phyloP scores from a whole-genome alignment of 2,329 filamentous ascomycete species.

The Phialophora verrucosa region DNA sequence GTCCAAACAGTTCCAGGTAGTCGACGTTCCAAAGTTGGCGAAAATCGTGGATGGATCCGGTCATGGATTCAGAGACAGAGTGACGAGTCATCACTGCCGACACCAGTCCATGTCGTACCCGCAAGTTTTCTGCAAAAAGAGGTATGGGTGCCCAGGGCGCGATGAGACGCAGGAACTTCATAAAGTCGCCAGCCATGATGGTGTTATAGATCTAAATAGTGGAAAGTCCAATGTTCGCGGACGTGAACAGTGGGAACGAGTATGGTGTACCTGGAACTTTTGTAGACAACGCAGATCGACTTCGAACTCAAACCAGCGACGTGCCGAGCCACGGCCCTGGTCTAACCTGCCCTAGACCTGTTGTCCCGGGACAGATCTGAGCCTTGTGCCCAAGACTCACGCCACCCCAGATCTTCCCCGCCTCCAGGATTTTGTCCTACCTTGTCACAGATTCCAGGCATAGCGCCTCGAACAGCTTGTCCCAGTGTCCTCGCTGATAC shows the following conservation, averaged over 20 bases:
- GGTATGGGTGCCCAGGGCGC: neutral
- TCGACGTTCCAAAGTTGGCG: neutral
- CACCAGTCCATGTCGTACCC: neutral
- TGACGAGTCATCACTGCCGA: neutral
- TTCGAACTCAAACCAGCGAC: no score
- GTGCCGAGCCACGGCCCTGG: no score
- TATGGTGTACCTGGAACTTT: no score
- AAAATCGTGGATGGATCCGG: neutral
- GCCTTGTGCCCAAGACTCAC: no score
- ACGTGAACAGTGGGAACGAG: neutral
- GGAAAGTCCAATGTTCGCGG: neutral
- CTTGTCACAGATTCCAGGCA: neutral
- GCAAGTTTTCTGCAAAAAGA: neutral
- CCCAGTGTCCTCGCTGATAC: neutral
- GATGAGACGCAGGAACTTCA: neutral
- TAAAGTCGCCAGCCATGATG: neutral
- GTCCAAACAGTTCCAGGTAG: neutral
- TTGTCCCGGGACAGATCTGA: no score
- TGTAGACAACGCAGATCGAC: neutral
- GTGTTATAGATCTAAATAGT: neutral
- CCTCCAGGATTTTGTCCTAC: slow-evolving; percentile 1
- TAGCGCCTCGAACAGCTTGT: no score
- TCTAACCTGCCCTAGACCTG: no score
- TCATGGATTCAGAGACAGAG: neutral
- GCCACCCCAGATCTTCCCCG: neutral